Evolutionary conservation across 2,329 filamentous ascomycete genomes (phyloP).

Genomic region (Akanthomyces muscarius): DNA sequence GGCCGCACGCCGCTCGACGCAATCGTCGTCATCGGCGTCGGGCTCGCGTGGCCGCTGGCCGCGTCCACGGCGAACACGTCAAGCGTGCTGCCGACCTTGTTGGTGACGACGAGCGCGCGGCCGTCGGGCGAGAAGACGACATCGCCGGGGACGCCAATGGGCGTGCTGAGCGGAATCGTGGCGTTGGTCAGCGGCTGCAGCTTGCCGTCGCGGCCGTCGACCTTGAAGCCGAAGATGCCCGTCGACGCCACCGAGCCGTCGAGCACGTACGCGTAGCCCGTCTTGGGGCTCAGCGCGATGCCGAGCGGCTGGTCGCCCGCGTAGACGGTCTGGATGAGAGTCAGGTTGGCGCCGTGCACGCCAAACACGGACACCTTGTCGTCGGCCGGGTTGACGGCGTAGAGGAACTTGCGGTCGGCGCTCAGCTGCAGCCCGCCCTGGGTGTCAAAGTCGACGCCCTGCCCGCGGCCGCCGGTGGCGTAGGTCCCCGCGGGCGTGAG

Average conservation of each 20-base stretch:
- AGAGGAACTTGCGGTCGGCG: slow-evolving; percentile 20
- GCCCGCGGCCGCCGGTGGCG: slow-evolving; percentile 23
- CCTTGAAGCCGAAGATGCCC: slow-evolving; percentile 23
- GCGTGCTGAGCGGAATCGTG: slow-evolving; percentile 22
- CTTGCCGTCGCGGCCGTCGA: slow-evolving; percentile 16
- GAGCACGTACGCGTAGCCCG: slow-evolving; percentile 21
- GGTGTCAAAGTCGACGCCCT: slow-evolving; percentile 78
- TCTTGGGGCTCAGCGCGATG: slow-evolving; percentile 21
- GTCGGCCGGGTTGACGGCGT: slow-evolving; percentile 22
- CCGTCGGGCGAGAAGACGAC: slow-evolving; percentile 22
- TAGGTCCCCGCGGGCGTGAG: slow-evolving; percentile 19
- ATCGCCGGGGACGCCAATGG: slow-evolving; percentile 23
- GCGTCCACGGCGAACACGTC: slow-evolving; percentile 21
- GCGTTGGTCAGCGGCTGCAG: slow-evolving; percentile 22
- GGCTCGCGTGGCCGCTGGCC: slow-evolving; percentile 18
- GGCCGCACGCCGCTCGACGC: slow-evolving; percentile 20
- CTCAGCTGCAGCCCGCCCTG: slow-evolving; percentile 64
- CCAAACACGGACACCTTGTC: slow-evolving; percentile 22
- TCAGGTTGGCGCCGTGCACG: slow-evolving; percentile 20
- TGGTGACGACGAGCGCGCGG: slow-evolving; percentile 21
- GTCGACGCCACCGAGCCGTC: slow-evolving; percentile 23
- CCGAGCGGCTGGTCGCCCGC: slow-evolving; percentile 23
- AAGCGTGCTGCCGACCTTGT: slow-evolving; percentile 23
- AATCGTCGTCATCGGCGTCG: slow-evolving; percentile 17
- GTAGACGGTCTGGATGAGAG: slow-evolving; percentile 22